Conservation (phyloP, 2,329 filamentous ascomycete species). For the Penicillium sumatraense region DNA sequence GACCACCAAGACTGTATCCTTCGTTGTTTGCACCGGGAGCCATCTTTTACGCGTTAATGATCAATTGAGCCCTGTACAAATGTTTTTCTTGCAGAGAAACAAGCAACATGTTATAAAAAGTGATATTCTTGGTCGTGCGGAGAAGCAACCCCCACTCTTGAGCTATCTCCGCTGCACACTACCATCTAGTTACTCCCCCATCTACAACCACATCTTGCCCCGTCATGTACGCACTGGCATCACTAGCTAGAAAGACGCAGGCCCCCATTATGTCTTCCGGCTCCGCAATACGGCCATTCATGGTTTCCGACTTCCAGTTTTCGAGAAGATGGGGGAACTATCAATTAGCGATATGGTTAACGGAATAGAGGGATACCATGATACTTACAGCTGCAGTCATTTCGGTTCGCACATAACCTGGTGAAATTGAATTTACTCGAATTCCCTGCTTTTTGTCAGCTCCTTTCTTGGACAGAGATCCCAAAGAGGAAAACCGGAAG, state of each 20-base stretch:
- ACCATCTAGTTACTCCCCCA: slow-evolving; percentile 49
- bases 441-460: slow-evolving; percentile 38
- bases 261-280: slow-evolving; percentile 57
- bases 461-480: too few species aligned
- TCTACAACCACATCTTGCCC: slow-evolving; percentile 54
- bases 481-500: not conserved
- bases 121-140: not conserved
- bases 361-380: not conserved
- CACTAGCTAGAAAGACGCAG: slow-evolving; percentile 54
- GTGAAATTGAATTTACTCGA: slow-evolving; percentile 48
- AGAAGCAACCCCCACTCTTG: slow-evolving; percentile 12
- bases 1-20: slow-evolving; percentile 25
- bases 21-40: slow-evolving; percentile 33
- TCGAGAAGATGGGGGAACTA: slow-evolving; percentile 54
- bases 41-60: slow-evolving; percentile 23
- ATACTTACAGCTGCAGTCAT: slow-evolving; percentile 38
- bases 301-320: slow-evolving; percentile 55
- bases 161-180: slow-evolving; percentile 26
- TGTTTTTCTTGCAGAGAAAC: slow-evolving; percentile 47
- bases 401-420: slow-evolving; percentile 43
- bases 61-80: not conserved
- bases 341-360: slow-evolving; percentile 6
- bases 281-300: slow-evolving; percentile 53
- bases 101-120: not conserved
- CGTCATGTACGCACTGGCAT: slow-evolving; percentile 53